Conservation (phyloP, 768 basidiomycete genomes). For the Suillus weaverae region DNA sequence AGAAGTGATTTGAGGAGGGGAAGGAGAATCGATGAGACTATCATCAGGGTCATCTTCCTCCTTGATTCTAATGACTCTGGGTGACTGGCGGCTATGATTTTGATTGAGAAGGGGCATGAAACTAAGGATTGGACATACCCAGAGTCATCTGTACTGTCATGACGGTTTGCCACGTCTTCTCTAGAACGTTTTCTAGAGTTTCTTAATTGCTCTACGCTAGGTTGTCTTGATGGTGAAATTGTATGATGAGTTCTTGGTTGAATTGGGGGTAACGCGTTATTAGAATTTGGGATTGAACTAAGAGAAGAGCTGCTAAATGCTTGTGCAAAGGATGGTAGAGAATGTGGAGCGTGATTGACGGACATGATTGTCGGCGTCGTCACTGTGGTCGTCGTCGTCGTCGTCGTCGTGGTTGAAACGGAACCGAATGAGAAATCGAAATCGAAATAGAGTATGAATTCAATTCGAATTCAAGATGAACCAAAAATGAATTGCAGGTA, state of each 20-base stretch:
- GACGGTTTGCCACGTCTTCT: slow-evolving; percentile 33
- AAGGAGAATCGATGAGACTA: slow-evolving; percentile 37
- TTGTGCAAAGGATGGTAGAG: slow-evolving; percentile 78
- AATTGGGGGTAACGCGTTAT: slow-evolving; percentile 68
- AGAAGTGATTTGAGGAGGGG: slow-evolving; percentile 30
- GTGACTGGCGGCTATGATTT: slow-evolving; percentile 43
- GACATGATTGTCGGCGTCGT: slow-evolving; percentile 36
- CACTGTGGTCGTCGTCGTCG: too few relatives aligned
- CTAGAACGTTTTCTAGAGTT: slow-evolving; percentile 45
- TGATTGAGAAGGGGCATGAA: slow-evolving; percentile 17
- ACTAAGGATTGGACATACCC: slow-evolving; percentile 41
- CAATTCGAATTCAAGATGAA: background rate
- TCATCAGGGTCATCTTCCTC: slow-evolving; percentile 59
- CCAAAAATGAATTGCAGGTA: slow-evolving; percentile 1
- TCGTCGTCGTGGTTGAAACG: background rate
- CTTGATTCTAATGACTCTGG: slow-evolving; percentile 54
- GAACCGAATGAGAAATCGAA: slow-evolving; percentile 8
- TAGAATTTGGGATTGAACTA: slow-evolving; percentile 46
- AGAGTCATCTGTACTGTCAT: slow-evolving; percentile 41
- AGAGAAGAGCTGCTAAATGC: slow-evolving; percentile 65
- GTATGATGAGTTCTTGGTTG: slow-evolving; percentile 42
- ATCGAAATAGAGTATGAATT: slow-evolving; percentile 5
- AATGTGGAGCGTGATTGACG: slow-evolving; percentile 50
- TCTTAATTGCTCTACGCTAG: slow-evolving; percentile 31
- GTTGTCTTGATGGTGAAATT: slow-evolving; percentile 35